Base-by-base conservation (phyloP, 2,329 filamentous ascomycete species). In the Microsporum canis region DNA sequence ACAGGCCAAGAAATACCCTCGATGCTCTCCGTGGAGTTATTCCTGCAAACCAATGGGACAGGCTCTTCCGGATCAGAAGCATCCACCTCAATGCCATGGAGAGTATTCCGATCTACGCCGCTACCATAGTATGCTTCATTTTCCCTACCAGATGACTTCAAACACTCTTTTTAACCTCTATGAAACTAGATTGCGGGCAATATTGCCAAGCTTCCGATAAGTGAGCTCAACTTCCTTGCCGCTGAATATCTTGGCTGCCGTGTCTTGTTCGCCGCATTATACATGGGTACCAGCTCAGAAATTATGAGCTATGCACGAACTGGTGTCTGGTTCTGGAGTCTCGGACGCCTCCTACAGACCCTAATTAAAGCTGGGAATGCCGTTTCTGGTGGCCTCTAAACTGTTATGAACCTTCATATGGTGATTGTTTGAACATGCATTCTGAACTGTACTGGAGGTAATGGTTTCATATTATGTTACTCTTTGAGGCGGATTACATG, bases 51-150 rank as follows among this genome's bases (percentile, higher is more conserved):
- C 64, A 63, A 29, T 65, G 64, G 59, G 60, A 63, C 39, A 66
- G 61, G 59, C 68, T 72, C 8, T 69, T 65, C 53, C 66, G 68
- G 10, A 67, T 70, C 1, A 65, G 66, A 17, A 68, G 71, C 3
- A 70, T 70, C 10, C 72, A 73, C 67, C 59, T 73, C 10, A 74
- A 74, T 65, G 71, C 71, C 0, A 63, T 73, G 59, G 72, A 74
- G 58, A 65, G 67, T 3, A 63, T 73, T 49, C 72, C 72, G 3
- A 61, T 73, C 47, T 74, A 73, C 62, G 71, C 71, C 7, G 67
- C 69, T 63, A 70, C 71, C 8, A 72, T 73, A 69, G 67, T 70
- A 66, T 51, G 65, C 36, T n/a, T n/a, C 3, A 3, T 29, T 10
- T 51, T 45, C 3, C 41, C 12, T 27, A 8, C 45, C n/a, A 34